These are phyloP conservation scores for Hyphopichia pseudoburtonii DNA, from an alignment of 1,139 yeast species.

Conservation along the genomic window DNA sequence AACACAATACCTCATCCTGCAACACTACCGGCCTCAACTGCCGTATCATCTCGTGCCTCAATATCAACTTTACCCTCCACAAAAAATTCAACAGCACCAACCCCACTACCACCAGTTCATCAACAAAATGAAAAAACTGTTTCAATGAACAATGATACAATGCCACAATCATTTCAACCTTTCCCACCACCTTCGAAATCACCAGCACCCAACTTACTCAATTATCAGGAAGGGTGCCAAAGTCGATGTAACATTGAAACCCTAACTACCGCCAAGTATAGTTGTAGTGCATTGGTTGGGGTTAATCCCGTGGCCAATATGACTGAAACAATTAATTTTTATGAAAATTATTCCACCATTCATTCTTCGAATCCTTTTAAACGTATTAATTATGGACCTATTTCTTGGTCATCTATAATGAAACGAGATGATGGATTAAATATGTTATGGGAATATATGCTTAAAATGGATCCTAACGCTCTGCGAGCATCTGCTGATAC, in stretches of 20 bases:
- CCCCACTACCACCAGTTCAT: no score
- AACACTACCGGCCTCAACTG: no score
- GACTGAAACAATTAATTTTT: slow-evolving; percentile 23
- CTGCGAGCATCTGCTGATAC: neutral
- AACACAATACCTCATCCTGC: no score
- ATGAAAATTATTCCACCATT: slow-evolving; percentile 29
- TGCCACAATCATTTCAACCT: no score
- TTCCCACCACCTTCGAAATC: neutral
- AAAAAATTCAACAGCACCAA: no score
- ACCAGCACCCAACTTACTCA: neutral
- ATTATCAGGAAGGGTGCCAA: slow-evolving; percentile 7
- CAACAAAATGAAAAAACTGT: no score
- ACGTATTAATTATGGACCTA: slow-evolving; percentile 34
- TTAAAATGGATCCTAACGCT: slow-evolving; percentile 10
- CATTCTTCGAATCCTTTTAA: slow-evolving; percentile 23
- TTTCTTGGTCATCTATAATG: slow-evolving; percentile 35
- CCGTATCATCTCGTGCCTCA: no score
- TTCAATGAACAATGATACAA: no score
- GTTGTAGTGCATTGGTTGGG: slow-evolving; percentile 8
- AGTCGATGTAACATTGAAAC: neutral
- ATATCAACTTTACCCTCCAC: no score
- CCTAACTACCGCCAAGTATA: neutral
- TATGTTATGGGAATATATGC: slow-evolving; percentile 30
- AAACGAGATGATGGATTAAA: slow-evolving; percentile 48
- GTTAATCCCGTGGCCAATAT: slow-evolving; percentile 10